Evolutionary conservation across 2,329 filamentous ascomycete genomes (phyloP).

Genomic region (Bimuria novae-zelandiae): DNA sequence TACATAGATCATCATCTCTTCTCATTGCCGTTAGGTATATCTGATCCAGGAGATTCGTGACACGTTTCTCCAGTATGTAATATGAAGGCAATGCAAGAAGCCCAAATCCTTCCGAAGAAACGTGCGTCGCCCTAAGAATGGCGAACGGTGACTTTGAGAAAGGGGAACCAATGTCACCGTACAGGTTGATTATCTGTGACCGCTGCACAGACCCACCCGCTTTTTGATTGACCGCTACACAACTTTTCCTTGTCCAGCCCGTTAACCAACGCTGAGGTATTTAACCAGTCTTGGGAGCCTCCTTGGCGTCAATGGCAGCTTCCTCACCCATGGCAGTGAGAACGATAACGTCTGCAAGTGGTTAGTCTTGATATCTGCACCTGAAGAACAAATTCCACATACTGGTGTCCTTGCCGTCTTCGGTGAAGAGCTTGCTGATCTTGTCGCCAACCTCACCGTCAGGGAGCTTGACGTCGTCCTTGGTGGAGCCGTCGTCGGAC

Average conservation of each 20-base stretch:
- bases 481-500: slow-evolving; percentile 80
- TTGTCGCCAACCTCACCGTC: slow-evolving; percentile 87
- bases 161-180: slow-evolving; percentile 37
- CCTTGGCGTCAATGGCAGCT: slow-evolving; percentile 89
- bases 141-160: slow-evolving; percentile 31
- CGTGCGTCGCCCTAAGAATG: slow-evolving; percentile 38
- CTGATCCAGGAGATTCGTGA: slow-evolving; percentile 43
- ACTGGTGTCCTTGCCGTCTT: slow-evolving; percentile 93
- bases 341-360: slow-evolving; percentile 76
- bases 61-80: slow-evolving; percentile 39
- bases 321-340: slow-evolving; percentile 97
- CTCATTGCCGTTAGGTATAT: slow-evolving; percentile 42
- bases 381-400: slow-evolving; percentile 54
- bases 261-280: slow-evolving; percentile 30
- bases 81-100: slow-evolving; percentile 43
- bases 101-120: slow-evolving; percentile 45
- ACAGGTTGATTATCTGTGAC: slow-evolving; percentile 32
- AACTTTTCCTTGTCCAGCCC: slow-evolving; percentile 33
- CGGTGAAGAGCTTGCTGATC: slow-evolving; percentile 78
- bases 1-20: slow-evolving; percentile 43
- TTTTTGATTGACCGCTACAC: slow-evolving; percentile 29
- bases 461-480: slow-evolving; percentile 94
- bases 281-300: slow-evolving; percentile 65
- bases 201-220: slow-evolving; percentile 23
- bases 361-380: slow-evolving; percentile 18